phyloP scores from a whole-genome alignment of 164 flowering plant species.

The Stephania japonica region DNA sequence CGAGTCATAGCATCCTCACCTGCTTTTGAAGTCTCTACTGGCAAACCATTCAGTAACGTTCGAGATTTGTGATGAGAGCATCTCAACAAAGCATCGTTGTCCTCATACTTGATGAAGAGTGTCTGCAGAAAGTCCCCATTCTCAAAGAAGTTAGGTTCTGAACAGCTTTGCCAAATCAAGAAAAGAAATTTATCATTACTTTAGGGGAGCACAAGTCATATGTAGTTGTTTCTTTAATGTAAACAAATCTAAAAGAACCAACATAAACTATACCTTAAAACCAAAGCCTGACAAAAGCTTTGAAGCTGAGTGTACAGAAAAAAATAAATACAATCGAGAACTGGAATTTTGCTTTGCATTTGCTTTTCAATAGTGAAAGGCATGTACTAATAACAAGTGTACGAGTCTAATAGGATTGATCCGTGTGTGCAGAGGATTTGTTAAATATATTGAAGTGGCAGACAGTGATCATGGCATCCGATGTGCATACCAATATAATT shows the following conservation, averaged over 20 bases:
- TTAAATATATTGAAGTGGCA: neutral
- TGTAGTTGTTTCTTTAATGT: neutral
- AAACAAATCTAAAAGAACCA: neutral
- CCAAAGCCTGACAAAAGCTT: neutral
- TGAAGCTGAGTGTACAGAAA: neutral
- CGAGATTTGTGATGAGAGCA: neutral
- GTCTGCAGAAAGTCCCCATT: neutral
- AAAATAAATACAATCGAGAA: neutral
- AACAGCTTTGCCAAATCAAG: neutral
- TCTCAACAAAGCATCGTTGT: neutral
- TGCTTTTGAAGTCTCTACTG: neutral
- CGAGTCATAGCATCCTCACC: neutral
- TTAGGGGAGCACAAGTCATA: neutral
- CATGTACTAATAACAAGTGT: neutral
- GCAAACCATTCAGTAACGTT: neutral
- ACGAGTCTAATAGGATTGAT: neutral
- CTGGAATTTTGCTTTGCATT: conserved; percentile 1
- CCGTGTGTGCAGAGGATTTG: neutral
- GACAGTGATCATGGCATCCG: conserved; percentile 4
- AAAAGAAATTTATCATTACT: neutral
- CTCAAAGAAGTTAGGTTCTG: neutral
- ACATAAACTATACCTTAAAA: neutral
- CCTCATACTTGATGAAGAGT: neutral
- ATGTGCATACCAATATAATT: neutral
- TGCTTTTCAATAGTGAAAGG: neutral